These are phyloP conservation scores for Lasiosphaeria miniovina DNA, from an alignment of 495 filamentous ascomycete species.

Conservation along the genomic window DNA sequence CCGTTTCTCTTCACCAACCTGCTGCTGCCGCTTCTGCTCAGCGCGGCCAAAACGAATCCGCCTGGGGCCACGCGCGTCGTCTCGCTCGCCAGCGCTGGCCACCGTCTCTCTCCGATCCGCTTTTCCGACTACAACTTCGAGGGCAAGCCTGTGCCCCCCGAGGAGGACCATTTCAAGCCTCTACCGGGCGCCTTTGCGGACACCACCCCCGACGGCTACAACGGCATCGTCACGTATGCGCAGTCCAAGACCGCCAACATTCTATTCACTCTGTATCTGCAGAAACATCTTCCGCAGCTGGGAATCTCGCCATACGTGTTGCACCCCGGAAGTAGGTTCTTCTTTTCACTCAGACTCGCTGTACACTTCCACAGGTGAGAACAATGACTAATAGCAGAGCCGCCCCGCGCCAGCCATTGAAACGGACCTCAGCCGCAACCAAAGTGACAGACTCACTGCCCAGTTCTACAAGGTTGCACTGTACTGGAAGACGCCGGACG, in stretches of 20 bases:
- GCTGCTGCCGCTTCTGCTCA: conserved; percentile 46
- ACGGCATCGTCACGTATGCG: conserved; percentile 52
- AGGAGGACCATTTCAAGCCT: conserved; percentile 33
- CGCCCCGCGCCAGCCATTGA: conserved; percentile 23
- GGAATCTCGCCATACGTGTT: conserved; percentile 42
- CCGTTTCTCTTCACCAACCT: conserved; percentile 59
- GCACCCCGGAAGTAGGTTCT: conserved; percentile 47
- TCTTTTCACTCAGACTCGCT: neutral
- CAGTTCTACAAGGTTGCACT: conserved; percentile 36
- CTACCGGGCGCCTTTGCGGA: conserved; percentile 33
- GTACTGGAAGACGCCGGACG: conserved; percentile 50
- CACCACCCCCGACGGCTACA: conserved; percentile 48
- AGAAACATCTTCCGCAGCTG: conserved; percentile 30
- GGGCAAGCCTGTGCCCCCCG: conserved; percentile 35
- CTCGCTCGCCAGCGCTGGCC: conserved; percentile 46
- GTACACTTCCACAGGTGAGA: neutral
- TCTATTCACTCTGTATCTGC: conserved; percentile 52
- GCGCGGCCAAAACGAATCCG: conserved; percentile 30
- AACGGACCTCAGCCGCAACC: conserved; percentile 41
- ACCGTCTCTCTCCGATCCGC: conserved; percentile 50
- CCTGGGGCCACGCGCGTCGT: conserved; percentile 42
- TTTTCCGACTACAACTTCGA: conserved; percentile 59
- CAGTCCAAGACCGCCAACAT: conserved; percentile 62
- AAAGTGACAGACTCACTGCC: conserved; percentile 35
- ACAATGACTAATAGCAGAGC: neutral